Percentiles rank a stretch among this genome's conserved stretches.
Evolutionary conservation across 495 filamentous ascomycete species (phyloP).

Genomic region (Hyaloscypha finlandica): DNA sequence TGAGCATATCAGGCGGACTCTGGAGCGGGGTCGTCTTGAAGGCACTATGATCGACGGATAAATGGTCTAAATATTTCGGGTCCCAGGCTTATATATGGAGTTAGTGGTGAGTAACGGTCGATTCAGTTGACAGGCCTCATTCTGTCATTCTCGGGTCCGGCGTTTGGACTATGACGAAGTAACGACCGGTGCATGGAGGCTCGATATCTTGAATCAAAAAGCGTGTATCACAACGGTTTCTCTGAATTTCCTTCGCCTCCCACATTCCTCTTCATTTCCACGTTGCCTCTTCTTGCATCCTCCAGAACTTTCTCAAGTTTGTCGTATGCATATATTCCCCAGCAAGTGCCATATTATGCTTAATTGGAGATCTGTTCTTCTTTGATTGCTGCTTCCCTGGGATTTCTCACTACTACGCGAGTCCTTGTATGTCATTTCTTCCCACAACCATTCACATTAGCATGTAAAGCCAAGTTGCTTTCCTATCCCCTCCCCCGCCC

Average conservation of each 20-base stretch:
- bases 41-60: constrained; percentile 23
- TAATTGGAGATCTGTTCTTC: no score
- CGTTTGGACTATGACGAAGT: background rate
- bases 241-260: background rate
- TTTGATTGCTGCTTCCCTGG: no score
- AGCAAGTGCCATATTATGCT: no score
- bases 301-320: no score
- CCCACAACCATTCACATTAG: no score
- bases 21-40: constrained; percentile 37
- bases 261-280: background rate
- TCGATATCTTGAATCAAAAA: background rate
- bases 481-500: no score
- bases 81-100: background rate
- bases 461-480: no score
- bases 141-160: background rate
- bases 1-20: constrained; percentile 52
- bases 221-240: background rate
- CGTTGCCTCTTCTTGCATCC: no score
- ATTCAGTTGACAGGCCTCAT: background rate
- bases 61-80: background rate
- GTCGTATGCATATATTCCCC: no score
- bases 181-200: background rate
- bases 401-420: no score
- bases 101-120: background rate
- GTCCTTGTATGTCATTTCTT: no score